Evolutionary conservation across 345 rosid species (phyloP), one percentile per base, ranked within the genome.

Genomic region (Erysimum cheiranthoides): DNA sequence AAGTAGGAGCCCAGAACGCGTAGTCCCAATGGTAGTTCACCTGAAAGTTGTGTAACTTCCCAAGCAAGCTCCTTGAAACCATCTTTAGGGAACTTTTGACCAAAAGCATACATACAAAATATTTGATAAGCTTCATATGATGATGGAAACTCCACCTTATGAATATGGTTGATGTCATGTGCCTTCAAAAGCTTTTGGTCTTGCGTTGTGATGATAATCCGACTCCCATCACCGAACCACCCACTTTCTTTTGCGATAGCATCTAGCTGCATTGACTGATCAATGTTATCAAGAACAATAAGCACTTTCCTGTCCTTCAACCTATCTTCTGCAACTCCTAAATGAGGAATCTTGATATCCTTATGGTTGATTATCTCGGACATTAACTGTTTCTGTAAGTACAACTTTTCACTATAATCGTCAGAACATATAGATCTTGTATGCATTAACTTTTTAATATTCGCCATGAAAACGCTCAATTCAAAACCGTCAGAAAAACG

Each of bases 161-260:
- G 30, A 6, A 30, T 14, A 7, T 54, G 60, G 38, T 30, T 7
- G 18, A 54, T 30, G 0, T 1, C 60, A 54, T 30, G 60, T 13
- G 3, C 18, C 17, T 13, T 54, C 18, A 54, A 54, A 30, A 3
- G 3, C 1, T 0, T 13, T 54, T 54, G 36, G 17, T 30, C 36
- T 0, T 54, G 60, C 3, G 60, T 54, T 28, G 60, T 54, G 36
- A 54, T 30, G 36, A 54, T 54, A 54, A 54, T 54, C 17, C 60
- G 36, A 30, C 60, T 54, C 7, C 38, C 60, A 6, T 3, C 3
- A 30, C 60, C 38, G 0, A 54, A 54, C 60, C 60, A 54, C 36
- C 5, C 11, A 30, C 3, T 7, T 3, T 54, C 38, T 54, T 54
- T 54, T 6, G 35, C 59, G 0, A 53, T 28, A 5, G 35, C 59